Percentiles rank a stretch among this genome's conserved stretches.
Conservation (phyloP, 768 basidiomycete species). For the Trametes cingulata region DNA sequence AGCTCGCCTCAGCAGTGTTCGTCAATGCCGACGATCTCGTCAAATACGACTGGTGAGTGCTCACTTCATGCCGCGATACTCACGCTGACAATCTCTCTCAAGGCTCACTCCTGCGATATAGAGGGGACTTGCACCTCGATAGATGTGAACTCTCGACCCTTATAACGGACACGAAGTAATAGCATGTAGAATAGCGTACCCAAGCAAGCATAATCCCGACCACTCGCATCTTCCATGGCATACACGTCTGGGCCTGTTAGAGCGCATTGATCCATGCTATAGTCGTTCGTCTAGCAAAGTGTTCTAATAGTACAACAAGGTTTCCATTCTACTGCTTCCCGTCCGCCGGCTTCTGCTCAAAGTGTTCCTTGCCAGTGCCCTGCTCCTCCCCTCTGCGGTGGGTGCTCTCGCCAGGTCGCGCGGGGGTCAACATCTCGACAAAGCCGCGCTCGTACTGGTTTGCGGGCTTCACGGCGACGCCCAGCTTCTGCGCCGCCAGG, state of each 20-base stretch:
- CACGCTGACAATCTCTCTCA: slow-evolving; percentile 17
- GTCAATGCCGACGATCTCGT: slow-evolving; percentile 84
- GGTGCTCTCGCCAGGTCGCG: slow-evolving; percentile 1
- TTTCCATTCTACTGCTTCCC: neutral
- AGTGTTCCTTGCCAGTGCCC: slow-evolving; percentile 5
- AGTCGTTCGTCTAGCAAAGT: neutral
- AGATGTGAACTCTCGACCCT: neutral
- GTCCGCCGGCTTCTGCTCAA: slow-evolving; percentile 1
- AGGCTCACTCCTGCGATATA: slow-evolving; percentile 57
- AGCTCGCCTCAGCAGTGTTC: slow-evolving; percentile 77
- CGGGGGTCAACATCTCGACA: slow-evolving; percentile 38
- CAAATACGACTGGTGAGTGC: slow-evolving; percentile 79
- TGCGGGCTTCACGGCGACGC: slow-evolving; percentile 64
- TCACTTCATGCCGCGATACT: neutral
- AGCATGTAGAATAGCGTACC: slow-evolving; percentile 18
- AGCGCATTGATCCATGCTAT: too few relatives aligned
- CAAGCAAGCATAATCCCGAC: slow-evolving; percentile 10
- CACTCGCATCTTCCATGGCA: neutral
- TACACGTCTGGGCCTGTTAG: too few relatives aligned
- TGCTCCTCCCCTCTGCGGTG: slow-evolving; percentile 1
- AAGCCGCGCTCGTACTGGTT: slow-evolving; percentile 72
- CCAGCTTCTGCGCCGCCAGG: slow-evolving; percentile 60
- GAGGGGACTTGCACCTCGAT: neutral
- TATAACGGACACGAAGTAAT: slow-evolving; percentile 4
- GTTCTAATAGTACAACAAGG: neutral